A percentile compares a stretch with the other conserved stretches of the same genome.
Conservation (phyloP, 495 filamentous ascomycete species). For the Penicillium lividum region DNA sequence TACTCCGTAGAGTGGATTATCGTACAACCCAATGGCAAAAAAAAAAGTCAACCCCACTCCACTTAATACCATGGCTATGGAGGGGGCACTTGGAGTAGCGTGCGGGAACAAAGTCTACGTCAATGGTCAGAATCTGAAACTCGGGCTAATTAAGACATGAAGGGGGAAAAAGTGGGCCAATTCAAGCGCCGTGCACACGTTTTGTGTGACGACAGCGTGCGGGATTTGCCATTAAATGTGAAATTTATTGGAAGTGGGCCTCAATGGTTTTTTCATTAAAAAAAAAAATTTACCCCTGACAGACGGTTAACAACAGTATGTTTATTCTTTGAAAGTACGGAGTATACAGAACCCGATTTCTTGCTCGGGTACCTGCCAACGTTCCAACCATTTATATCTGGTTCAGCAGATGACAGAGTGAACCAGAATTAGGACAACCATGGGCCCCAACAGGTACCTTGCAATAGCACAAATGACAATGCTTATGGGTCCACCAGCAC, state of each 20-base stretch:
- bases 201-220: constrained; percentile 20
- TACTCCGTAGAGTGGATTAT: background rate
- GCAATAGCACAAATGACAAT: constrained; percentile 6
- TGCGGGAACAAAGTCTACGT: background rate
- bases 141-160: constrained; percentile 13
- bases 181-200: constrained; percentile 22
- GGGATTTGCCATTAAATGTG: constrained; percentile 5
- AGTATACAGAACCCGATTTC: background rate
- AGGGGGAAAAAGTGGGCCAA: constrained; percentile 14
- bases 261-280: background rate
- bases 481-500: constrained; percentile 20
- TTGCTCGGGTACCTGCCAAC: background rate
- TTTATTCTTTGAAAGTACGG: too few relatives aligned
- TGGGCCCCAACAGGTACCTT: constrained; percentile 15
- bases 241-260: constrained; percentile 1
- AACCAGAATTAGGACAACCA: constrained; percentile 14
- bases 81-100: constrained; percentile 12
- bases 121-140: constrained; percentile 18
- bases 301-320: too few relatives aligned
- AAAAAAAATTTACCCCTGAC: background rate
- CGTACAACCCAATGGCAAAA: constrained; percentile 10
- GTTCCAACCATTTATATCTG: background rate
- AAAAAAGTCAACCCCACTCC: constrained; percentile 7
- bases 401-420: background rate
- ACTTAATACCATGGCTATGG: constrained; percentile 7